A percentile compares a stretch with the other conserved stretches of the same genome.
Conservation (phyloP, 1,284 basidiomycete genomes). For the Sporisorium graminicola region DNA sequence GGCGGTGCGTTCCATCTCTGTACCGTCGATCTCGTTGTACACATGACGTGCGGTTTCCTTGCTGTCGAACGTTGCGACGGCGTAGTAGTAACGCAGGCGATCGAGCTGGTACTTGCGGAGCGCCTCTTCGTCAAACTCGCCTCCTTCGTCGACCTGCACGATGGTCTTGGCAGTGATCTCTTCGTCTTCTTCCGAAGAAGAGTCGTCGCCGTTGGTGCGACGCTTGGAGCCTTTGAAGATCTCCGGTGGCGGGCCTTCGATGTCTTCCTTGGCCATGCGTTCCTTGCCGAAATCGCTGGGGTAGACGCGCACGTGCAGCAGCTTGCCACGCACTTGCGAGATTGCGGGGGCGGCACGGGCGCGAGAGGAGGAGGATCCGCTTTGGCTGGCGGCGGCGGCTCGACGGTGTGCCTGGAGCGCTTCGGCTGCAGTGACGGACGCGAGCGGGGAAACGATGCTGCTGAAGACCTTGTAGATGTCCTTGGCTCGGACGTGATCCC, state of each 20-base stretch:
- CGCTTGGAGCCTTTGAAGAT: conserved; percentile 75
- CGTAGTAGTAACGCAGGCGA: conserved; percentile 94
- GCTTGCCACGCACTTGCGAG: conserved; percentile 50
- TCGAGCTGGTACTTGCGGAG: conserved; percentile 94
- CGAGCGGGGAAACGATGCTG: conserved; percentile 77
- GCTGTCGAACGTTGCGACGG: conserved; percentile 89
- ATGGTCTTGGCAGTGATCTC: conserved; percentile 63
- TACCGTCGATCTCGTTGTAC: conserved; percentile 88
- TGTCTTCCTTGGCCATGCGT: conserved; percentile 87
- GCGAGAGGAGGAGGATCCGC: conserved; percentile 14
- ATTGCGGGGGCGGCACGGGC: conserved; percentile 41
- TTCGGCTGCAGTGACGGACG: conserved; percentile 46
- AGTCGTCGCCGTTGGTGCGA: conserved; percentile 72
- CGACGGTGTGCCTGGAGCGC: conserved; percentile 33
- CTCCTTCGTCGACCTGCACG: conserved; percentile 70
- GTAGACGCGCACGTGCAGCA: conserved; percentile 76
- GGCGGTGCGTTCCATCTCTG: conserved; percentile 95
- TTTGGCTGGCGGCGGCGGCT: conserved; percentile 16
- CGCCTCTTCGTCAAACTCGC: conserved; percentile 80
- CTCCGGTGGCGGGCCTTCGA: conserved; percentile 88
- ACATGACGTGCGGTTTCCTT: conserved; percentile 83
- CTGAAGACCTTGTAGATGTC: conserved; percentile 95
- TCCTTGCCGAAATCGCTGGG: conserved; percentile 93
- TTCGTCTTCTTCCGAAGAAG: conserved; percentile 75
- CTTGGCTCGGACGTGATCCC: conserved; percentile 92